Conservation (phyloP, 2,329 filamentous ascomycete genomes). For the Stemphylium beticola region DNA sequence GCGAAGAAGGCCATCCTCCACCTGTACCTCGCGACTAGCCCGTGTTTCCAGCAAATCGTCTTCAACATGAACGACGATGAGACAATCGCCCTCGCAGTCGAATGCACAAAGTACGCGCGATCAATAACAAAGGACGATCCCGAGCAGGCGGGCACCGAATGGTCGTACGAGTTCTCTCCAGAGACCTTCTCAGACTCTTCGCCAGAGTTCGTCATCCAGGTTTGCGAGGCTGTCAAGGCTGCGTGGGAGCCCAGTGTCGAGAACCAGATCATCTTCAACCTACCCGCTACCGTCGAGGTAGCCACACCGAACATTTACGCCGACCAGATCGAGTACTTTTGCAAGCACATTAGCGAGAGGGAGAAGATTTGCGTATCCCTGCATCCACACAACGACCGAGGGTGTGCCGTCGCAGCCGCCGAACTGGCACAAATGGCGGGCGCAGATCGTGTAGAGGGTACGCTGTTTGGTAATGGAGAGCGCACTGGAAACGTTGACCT, state of each 20-base stretch:
- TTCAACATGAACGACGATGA: constrained; percentile 87
- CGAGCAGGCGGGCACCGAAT: constrained; percentile 63
- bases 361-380: constrained; percentile 89
- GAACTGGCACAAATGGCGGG: constrained; percentile 97
- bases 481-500: constrained; percentile 94
- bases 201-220: constrained; percentile 78
- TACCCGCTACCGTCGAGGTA: constrained; percentile 96
- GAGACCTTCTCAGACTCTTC: constrained; percentile 91
- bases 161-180: constrained; percentile 83
- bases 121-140: constrained; percentile 86
- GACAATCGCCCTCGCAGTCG: constrained; percentile 79
- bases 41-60: constrained; percentile 90
- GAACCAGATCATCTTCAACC: constrained; percentile 92
- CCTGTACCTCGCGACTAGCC: constrained; percentile 94
- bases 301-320: constrained; percentile 94
- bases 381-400: constrained; percentile 94
- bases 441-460: constrained; percentile 91
- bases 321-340: constrained; percentile 96
- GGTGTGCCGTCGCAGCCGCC: constrained; percentile 85
- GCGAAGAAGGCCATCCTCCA: constrained; percentile 94
- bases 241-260: constrained; percentile 85
- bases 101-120: constrained; percentile 84
- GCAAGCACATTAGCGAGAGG: constrained; percentile 79
- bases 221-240: constrained; percentile 92
- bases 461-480: constrained; percentile 93